Conservation (phyloP, 306 rosid species). For the Morella rubra region DNA sequence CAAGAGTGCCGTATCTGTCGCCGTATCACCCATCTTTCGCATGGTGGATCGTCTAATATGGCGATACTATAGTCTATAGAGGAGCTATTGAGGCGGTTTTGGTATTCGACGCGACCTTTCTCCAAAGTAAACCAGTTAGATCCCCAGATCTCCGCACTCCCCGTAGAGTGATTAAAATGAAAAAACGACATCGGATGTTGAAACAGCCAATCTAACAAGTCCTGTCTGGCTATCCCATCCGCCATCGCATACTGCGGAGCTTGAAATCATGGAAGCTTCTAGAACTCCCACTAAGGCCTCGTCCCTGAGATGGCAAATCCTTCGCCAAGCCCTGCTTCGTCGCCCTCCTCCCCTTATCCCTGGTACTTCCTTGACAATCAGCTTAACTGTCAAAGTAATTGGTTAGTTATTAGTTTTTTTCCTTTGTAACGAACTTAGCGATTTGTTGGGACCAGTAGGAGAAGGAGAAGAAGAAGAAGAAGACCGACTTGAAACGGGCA, state of each 20-base stretch:
- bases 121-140: too few relatives aligned
- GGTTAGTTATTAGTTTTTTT: background rate
- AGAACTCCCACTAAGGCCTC: slow-evolving; percentile 46
- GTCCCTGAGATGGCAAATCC: slow-evolving; percentile 73
- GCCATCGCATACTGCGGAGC: background rate
- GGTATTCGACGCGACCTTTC: too few relatives aligned
- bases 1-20: too few relatives aligned
- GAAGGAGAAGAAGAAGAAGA: slow-evolving; percentile 34
- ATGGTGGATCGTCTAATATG: too few relatives aligned
- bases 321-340: slow-evolving; percentile 67
- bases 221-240: too few relatives aligned
- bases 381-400: background rate
- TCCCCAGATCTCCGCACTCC: too few relatives aligned
- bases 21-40: too few relatives aligned
- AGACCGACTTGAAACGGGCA: slow-evolving; percentile 40
- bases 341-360: slow-evolving; percentile 28
- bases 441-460: background rate
- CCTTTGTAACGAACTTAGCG: background rate
- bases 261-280: slow-evolving; percentile 27
- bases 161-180: too few relatives aligned
- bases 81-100: too few relatives aligned
- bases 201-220: too few relatives aligned
- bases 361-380: slow-evolving; percentile 22
- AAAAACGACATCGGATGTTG: too few relatives aligned
- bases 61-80: too few relatives aligned